Evolutionary conservation across 1,284 basidiomycete species (phyloP).

Genomic region (Leucoagaricus sp.): DNA sequence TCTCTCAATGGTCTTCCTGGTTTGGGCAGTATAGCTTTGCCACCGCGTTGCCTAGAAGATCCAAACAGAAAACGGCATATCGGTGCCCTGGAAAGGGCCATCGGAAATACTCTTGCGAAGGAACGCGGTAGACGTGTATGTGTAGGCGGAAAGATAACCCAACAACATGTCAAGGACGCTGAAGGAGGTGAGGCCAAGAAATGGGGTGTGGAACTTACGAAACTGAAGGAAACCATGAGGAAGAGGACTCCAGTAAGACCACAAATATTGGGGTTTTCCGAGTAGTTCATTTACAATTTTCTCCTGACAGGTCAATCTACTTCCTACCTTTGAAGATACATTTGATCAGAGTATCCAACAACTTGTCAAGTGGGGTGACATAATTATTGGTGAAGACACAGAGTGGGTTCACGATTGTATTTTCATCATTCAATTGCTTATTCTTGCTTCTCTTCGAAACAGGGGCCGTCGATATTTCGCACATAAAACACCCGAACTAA

Average conservation of each 20-base stretch:
- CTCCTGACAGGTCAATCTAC: constrained; percentile 46
- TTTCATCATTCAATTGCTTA: constrained; percentile 17
- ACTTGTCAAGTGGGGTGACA: constrained; percentile 77
- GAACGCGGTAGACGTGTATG: constrained; percentile 76
- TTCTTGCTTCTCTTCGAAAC: constrained; percentile 12
- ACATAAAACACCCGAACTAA: constrained; percentile 72
- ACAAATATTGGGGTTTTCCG: not conserved
- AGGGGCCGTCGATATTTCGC: constrained; percentile 80
- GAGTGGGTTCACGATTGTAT: constrained; percentile 52
- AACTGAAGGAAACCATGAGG: constrained; percentile 55
- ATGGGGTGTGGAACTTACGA: constrained; percentile 70
- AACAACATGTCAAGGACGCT: constrained; percentile 34
- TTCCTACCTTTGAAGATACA: constrained; percentile 64
- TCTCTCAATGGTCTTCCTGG: constrained; percentile 75
- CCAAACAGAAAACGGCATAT: constrained; percentile 79
- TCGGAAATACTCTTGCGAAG: constrained; percentile 69
- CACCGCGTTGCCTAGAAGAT: constrained; percentile 83
- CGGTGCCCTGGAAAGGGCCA: constrained; percentile 72
- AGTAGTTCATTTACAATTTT: constrained; percentile 14
- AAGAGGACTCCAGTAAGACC: constrained; percentile 53
- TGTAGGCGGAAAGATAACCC: constrained; percentile 45
- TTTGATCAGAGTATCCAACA: constrained; percentile 85
- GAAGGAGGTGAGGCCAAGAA: constrained; percentile 71
- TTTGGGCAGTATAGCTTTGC: constrained; percentile 76
- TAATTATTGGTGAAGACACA: constrained; percentile 72